Evolutionary conservation across 208 protist genomes (phyloP).

Genomic region (Trypanosomatidae sp.): DNA sequence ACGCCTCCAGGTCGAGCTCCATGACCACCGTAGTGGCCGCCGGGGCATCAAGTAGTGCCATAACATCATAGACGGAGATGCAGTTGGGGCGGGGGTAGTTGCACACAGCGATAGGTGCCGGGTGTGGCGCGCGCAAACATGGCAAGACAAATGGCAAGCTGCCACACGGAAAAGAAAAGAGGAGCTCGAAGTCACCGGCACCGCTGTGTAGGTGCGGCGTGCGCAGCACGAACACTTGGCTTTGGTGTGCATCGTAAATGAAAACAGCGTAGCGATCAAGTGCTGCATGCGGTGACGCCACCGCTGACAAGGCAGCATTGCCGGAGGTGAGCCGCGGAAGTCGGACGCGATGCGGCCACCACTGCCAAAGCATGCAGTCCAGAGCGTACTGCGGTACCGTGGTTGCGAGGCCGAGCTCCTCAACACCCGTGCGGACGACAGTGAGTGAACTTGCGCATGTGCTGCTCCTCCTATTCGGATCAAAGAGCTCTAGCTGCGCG

Average conservation of each 20-base stretch:
- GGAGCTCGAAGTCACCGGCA: slow-evolving; percentile 36
- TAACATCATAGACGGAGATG: slow-evolving; percentile 58
- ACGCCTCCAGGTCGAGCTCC: slow-evolving; percentile 12
- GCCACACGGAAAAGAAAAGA: slow-evolving; percentile 51
- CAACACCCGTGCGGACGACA: slow-evolving; percentile 22
- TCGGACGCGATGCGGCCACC: slow-evolving; percentile 64
- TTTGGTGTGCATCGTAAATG: slow-evolving; percentile 47
- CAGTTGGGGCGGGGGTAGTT: slow-evolving; percentile 55
- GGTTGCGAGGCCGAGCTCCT: slow-evolving; percentile 36
- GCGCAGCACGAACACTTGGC: slow-evolving; percentile 39
- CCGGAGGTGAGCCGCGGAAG: slow-evolving; percentile 40
- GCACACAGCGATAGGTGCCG: slow-evolving; percentile 67
- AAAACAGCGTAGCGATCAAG: slow-evolving; percentile 46
- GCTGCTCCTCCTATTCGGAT: not conserved
- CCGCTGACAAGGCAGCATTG: slow-evolving; percentile 48
- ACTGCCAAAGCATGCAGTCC: slow-evolving; percentile 57
- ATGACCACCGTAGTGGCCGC: slow-evolving; percentile 9
- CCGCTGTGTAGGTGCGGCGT: slow-evolving; percentile 52
- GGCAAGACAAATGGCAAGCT: slow-evolving; percentile 60
- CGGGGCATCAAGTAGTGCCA: slow-evolving; percentile 19
- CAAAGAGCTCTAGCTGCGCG: slow-evolving; percentile 21
- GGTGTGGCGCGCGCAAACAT: slow-evolving; percentile 38
- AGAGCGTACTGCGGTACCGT: slow-evolving; percentile 23
- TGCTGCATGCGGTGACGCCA: slow-evolving; percentile 38
- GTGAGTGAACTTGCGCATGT: slow-evolving; percentile 10